Conservation (phyloP, 352 stramenopile genomes). For the Albugo laibachii region DNA sequence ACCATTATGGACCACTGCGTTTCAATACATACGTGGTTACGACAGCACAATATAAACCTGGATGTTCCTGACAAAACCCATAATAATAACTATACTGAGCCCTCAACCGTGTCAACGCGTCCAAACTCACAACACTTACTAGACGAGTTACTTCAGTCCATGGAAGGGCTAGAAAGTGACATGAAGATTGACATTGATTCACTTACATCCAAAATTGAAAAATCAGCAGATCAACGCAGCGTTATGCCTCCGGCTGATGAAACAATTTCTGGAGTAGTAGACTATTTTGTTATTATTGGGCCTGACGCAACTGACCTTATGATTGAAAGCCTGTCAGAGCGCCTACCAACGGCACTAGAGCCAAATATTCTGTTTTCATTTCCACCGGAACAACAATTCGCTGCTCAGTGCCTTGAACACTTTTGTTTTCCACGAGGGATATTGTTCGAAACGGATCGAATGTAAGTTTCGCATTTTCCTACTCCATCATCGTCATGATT, state of each 20-base stretch:
- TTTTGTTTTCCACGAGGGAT: conserved; percentile 47
- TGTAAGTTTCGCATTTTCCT: not conserved
- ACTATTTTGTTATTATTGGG: conserved; percentile 28
- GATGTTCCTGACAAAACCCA: conserved; percentile 3
- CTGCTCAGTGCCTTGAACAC: conserved; percentile 44
- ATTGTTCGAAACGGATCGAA: not conserved
- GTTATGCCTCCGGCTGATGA: not conserved
- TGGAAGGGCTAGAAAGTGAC: conserved; percentile 18
- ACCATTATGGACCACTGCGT: conserved; percentile 26
- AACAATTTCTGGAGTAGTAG: conserved; percentile 9
- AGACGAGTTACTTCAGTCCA: conserved; percentile 23
- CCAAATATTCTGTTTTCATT: conserved; percentile 36
- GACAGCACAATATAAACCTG: conserved; percentile 19
- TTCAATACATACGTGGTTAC: conserved; percentile 21
- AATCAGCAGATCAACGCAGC: not conserved
- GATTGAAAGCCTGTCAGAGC: conserved; percentile 21
- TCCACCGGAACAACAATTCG: conserved; percentile 42
- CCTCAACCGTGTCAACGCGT: not conserved
- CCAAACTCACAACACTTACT: conserved; percentile 9
- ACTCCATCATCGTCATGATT: not conserved
- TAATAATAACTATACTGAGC: not conserved
- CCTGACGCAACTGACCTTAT: conserved; percentile 22
- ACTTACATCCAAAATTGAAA: conserved; percentile 1
- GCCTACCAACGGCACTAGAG: conserved; percentile 24
- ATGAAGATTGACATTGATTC: conserved; percentile 17